phyloP scores from a whole-genome alignment of 2,329 filamentous ascomycete genomes.

The Hysterium pulicare region DNA sequence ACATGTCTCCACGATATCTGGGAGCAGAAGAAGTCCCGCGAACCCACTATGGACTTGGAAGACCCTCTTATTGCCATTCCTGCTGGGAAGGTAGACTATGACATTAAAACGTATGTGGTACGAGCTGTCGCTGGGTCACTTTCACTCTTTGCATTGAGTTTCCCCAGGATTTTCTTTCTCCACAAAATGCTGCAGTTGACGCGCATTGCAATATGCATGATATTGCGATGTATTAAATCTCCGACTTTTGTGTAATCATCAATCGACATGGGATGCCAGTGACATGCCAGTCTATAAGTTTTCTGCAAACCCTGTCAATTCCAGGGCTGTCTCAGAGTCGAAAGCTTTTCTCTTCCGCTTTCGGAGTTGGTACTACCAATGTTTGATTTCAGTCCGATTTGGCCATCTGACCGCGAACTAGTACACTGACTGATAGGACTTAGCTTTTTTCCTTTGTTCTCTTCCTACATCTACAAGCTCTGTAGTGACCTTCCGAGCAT shows the following conservation, averaged over 20 bases:
- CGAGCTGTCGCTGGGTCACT: conserved; percentile 1
- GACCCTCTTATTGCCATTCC: conserved; percentile 71
- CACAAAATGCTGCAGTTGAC: neutral
- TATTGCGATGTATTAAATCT: too few relatives aligned
- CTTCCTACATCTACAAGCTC: conserved; percentile 74
- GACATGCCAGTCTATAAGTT: neutral
- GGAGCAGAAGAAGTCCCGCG: conserved; percentile 53
- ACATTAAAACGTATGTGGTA: conserved; percentile 58
- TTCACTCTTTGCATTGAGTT: neutral
- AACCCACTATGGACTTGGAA: conserved; percentile 54
- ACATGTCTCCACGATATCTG: conserved; percentile 73
- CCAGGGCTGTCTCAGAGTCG: too few relatives aligned
- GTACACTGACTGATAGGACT: neutral
- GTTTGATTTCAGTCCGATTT: neutral
- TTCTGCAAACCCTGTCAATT: too few relatives aligned
- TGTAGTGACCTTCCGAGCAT: conserved; percentile 62
- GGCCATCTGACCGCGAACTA: neutral
- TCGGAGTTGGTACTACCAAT: neutral
- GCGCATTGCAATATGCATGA: conserved; percentile 1
- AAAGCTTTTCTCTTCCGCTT: neutral
- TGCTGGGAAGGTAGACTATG: conserved; percentile 66
- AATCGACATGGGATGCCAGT: too few relatives aligned
- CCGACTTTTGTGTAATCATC: neutral
- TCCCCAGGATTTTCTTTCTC: neutral
- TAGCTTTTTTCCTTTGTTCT: conserved; percentile 74